Percentiles rank a stretch among this genome's conserved stretches.
Conservation (phyloP, 495 filamentous ascomycete genomes). For the Rhizodiscina lignyota region DNA sequence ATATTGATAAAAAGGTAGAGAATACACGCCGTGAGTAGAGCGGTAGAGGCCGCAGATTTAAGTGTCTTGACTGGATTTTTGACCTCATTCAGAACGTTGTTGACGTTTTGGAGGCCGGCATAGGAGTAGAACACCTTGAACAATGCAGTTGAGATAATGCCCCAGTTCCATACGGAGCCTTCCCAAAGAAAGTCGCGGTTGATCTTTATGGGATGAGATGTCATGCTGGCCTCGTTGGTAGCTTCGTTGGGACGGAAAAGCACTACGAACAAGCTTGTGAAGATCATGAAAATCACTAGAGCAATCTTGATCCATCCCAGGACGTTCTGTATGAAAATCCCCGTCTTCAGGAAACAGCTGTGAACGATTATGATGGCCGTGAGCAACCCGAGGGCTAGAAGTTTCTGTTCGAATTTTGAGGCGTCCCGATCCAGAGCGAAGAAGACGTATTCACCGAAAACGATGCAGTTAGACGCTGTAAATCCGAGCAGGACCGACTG, state of each 20-base stretch:
- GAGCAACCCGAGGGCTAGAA: conserved; percentile 12
- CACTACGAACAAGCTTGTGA: conserved; percentile 24
- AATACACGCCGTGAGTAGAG: conserved; percentile 40
- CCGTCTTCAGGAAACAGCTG: conserved; percentile 13
- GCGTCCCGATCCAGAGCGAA: conserved; percentile 14
- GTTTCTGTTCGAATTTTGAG: conserved; percentile 6
- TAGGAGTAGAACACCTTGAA: conserved; percentile 67
- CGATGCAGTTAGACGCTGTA: conserved; percentile 28
- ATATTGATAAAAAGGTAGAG: conserved; percentile 56
- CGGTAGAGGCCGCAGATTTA: conserved; percentile 42
- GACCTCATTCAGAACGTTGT: conserved; percentile 66
- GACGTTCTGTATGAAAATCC: conserved; percentile 16
- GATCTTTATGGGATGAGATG: too few species aligned
- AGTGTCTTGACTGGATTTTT: conserved; percentile 51
- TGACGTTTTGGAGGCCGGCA: conserved; percentile 47
- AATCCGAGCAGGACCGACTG: conserved; percentile 56
- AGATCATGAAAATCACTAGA: conserved; percentile 23
- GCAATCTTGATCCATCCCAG: conserved; percentile 17
- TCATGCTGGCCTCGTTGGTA: conserved; percentile 2
- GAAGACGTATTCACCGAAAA: conserved; percentile 15
- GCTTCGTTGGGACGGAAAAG: conserved; percentile 6
- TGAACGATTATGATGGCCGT: conserved; percentile 15
- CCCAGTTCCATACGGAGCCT: conserved; percentile 38
- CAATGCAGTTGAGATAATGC: conserved; percentile 40
- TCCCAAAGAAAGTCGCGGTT: conserved; percentile 30